Base-by-base conservation (phyloP, 495 filamentous ascomycete species). In the Geoglossum glabrum region DNA sequence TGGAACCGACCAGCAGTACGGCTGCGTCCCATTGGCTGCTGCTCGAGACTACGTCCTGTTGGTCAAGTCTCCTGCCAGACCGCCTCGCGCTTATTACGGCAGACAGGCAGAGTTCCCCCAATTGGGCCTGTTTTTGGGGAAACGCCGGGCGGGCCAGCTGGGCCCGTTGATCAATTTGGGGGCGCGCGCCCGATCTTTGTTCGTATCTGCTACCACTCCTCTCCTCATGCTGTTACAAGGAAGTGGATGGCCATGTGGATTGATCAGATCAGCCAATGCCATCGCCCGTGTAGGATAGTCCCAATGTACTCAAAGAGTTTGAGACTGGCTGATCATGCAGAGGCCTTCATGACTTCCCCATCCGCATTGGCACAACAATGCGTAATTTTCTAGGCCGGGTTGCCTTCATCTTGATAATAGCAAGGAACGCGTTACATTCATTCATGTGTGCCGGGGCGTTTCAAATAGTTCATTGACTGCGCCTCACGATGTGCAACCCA, bases 71-170 rank as follows among this genome's bases (percentile, higher is more conserved):
- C 49, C 49, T 52, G 7, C 25, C 49, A 52, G 49, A 52, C 49
- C 49, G 49, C 49, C 49, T 52, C 49, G 49, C 49, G 49, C 49
- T 52, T 52, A 52, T 52, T 52, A 27, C 49, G 23, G 23, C 49
- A 52, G 49, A 52, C 49, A 52, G 49, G 23, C n/a, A 45, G 40
- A 3, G 3, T 9, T 21, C 23, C 10, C 40, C 40, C n/a, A 45
- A 45, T 45, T 45, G 40, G 40, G 23, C 10, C 17, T 13, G 40
- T 2, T 19, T 10, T 45, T 45, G 19, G 40, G 40, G 40, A 45
- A 45, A 45, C 40, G 40, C 40, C 13, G 36, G 13, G 36, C 6
- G 13, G 31, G 36, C 5, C 6, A 13, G 40, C 40, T 21, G 13
- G n/a, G 40, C 17, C 40, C n/a, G 40, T 45, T 45, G 40, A 45